These are phyloP conservation scores for Xylaria curta DNA, from an alignment of 495 filamentous ascomycete genomes.

Conservation along the genomic window DNA sequence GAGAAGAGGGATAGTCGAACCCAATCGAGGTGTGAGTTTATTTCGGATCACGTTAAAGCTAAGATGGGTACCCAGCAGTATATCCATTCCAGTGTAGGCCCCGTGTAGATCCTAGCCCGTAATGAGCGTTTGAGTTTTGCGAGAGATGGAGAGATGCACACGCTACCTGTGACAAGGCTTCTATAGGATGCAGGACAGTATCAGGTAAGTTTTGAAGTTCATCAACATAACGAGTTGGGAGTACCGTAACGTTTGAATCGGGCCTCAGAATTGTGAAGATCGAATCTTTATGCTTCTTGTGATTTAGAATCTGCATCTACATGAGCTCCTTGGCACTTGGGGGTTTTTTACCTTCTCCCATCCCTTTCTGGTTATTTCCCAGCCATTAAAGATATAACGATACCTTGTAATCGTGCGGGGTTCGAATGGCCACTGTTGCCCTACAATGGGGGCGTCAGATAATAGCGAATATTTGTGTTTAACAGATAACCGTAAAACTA, in stretches of 20 bases:
- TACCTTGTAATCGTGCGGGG: background rate
- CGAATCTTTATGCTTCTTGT: background rate
- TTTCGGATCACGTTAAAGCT: background rate
- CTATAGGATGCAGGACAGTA: background rate
- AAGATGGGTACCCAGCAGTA: background rate
- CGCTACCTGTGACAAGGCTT: background rate
- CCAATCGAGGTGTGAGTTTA: background rate
- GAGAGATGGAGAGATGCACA: background rate
- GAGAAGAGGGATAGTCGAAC: background rate
- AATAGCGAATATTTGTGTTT: background rate
- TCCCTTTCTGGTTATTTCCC: background rate
- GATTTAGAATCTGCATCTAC: background rate
- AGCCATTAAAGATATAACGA: background rate
- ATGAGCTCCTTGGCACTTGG: background rate
- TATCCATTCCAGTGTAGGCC: background rate
- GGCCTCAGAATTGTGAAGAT: background rate
- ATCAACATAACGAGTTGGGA: background rate
- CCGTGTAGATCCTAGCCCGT: background rate
- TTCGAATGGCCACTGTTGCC: background rate
- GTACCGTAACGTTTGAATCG: background rate
- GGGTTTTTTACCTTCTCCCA: background rate
- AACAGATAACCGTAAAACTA: background rate
- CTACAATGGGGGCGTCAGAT: background rate
- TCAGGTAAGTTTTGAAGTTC: background rate
- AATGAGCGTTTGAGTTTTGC: background rate